Evolutionary conservation across 1,284 basidiomycete species (phyloP).

Genomic region (Irpex sp.): DNA sequence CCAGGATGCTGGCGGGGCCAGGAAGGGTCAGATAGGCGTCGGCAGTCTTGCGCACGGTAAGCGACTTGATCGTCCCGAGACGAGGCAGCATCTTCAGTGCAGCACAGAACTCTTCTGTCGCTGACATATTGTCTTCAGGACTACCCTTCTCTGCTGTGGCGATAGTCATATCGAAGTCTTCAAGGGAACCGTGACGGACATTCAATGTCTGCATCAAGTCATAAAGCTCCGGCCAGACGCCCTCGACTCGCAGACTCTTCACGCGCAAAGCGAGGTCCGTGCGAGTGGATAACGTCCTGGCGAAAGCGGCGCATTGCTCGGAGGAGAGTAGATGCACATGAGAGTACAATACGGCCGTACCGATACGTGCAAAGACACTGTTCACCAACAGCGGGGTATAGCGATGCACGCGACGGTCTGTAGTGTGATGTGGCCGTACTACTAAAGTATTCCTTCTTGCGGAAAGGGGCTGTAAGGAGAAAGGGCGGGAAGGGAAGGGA

Average conservation of each 20-base stretch:
- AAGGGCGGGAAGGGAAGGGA: slow-evolving; percentile 16
- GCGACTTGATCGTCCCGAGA: slow-evolving; percentile 30
- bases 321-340: slow-evolving; percentile 38
- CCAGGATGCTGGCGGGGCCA: slow-evolving; percentile 39
- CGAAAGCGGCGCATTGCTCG: slow-evolving; percentile 35
- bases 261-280: slow-evolving; percentile 36
- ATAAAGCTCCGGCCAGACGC: slow-evolving; percentile 26
- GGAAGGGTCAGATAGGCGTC: slow-evolving; percentile 49
- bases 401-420: slow-evolving; percentile 8
- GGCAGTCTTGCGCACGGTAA: slow-evolving; percentile 44
- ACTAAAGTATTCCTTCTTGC: slow-evolving; percentile 11
- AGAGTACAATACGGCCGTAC: slow-evolving; percentile 48
- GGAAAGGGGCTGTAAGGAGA: slow-evolving; percentile 20
- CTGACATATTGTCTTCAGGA: background rate
- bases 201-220: slow-evolving; percentile 36
- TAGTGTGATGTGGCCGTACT: background rate
- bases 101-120: slow-evolving; percentile 31
- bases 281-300: slow-evolving; percentile 32
- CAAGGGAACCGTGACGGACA: slow-evolving; percentile 33
- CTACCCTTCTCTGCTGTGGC: background rate
- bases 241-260: slow-evolving; percentile 34
- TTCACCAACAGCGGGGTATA: slow-evolving; percentile 45
- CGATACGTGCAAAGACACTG: slow-evolving; percentile 47
- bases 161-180: slow-evolving; percentile 8
- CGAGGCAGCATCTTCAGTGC: slow-evolving; percentile 31